phyloP scores from a whole-genome alignment of 306 rosid species.

The Mimosa pudica region DNA sequence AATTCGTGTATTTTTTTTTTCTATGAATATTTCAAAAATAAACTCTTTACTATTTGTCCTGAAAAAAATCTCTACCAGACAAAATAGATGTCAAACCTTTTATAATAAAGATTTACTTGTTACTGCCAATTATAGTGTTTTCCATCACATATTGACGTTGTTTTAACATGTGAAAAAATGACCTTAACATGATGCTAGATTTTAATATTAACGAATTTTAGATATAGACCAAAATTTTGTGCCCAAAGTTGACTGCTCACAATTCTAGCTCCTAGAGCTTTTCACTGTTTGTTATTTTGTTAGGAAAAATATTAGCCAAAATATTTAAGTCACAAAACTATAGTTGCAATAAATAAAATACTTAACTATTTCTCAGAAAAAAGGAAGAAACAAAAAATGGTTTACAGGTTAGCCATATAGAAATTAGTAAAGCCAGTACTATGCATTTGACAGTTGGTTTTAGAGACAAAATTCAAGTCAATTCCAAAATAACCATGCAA shows the following conservation, averaged over 20 bases:
- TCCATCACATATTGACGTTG: constrained; percentile 1
- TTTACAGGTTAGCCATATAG: background rate
- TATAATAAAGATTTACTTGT: background rate
- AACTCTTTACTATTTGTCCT: background rate
- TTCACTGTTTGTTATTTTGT: constrained; percentile 15
- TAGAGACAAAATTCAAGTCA: constrained; percentile 24
- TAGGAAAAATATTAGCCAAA: constrained; percentile 13
- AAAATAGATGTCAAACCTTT: background rate
- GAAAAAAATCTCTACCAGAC: background rate
- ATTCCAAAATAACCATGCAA: constrained; percentile 1
- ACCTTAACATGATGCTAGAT: background rate
- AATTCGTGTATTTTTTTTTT: constrained; percentile 9
- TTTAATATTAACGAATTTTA: constrained; percentile 14
- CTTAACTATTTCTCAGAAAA: background rate
- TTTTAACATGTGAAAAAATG: constrained; percentile 6
- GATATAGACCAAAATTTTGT: background rate
- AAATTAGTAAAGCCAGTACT: constrained; percentile 23
- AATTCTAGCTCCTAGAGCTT: constrained; percentile 24
- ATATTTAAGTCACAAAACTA: constrained; percentile 14
- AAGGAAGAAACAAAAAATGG: background rate
- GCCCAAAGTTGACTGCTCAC: constrained; percentile 27
- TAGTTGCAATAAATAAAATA: background rate
- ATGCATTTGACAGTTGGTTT: constrained; percentile 26
- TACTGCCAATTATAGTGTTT: constrained; percentile 12
- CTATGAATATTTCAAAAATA: background rate